Conservation (phyloP, 352 stramenopile genomes). For the Globisporangium middletonii region DNA sequence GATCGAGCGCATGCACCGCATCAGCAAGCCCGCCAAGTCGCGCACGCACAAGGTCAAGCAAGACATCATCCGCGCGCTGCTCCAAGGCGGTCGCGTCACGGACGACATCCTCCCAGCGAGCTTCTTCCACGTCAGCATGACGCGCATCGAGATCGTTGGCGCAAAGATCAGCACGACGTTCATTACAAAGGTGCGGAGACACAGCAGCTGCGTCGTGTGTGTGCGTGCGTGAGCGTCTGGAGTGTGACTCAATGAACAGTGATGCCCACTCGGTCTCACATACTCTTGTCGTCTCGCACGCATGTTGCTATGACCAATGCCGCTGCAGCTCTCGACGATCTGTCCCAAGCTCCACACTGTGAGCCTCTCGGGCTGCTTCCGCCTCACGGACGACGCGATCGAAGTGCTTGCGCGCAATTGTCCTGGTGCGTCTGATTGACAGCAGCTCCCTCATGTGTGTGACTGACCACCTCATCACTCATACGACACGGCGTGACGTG, state of each 20-base stretch:
- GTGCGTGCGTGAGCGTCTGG: neutral
- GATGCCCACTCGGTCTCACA: too few species aligned
- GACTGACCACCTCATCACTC: too few species aligned
- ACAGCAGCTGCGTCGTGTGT: neutral
- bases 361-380: slow-evolving; percentile 86
- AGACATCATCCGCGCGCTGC: slow-evolving; percentile 74
- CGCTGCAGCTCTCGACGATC: slow-evolving; percentile 50
- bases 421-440: slow-evolving; percentile 29
- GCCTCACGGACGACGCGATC: slow-evolving; percentile 82
- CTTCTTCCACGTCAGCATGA: slow-evolving; percentile 87
- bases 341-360: slow-evolving; percentile 83
- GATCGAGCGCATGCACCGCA: slow-evolving; percentile 61
- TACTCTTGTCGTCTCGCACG: neutral
- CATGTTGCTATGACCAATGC: neutral
- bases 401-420: slow-evolving; percentile 77
- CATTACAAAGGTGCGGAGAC: slow-evolving; percentile 37
- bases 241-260: neutral
- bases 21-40: slow-evolving; percentile 66
- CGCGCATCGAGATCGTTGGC: slow-evolving; percentile 77
- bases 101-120: slow-evolving; percentile 76
- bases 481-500: neutral
- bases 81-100: slow-evolving; percentile 62
- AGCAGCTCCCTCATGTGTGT: too few species aligned
- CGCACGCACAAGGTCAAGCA: slow-evolving; percentile 85
- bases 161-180: slow-evolving; percentile 82